phyloP scores from a whole-genome alignment of 352 stramenopile species.

The Thalassiosira oceanica region DNA sequence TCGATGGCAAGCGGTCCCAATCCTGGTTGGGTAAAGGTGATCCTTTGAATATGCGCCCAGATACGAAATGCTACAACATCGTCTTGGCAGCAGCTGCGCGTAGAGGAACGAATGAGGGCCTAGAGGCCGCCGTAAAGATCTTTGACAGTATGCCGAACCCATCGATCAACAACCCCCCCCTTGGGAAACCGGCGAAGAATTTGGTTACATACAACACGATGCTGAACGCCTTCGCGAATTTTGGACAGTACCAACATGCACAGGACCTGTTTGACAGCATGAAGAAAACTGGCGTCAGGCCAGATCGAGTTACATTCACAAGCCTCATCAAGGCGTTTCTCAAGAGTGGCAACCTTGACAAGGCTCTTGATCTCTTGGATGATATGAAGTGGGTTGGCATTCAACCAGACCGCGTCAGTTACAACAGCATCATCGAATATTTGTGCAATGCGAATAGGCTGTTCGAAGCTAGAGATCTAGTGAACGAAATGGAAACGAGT shows the following conservation, averaged over 20 bases:
- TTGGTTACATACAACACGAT: constrained; percentile 78
- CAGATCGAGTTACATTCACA: constrained; percentile 74
- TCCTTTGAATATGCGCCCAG: constrained; percentile 56
- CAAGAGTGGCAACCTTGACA: constrained; percentile 44
- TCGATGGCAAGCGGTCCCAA: constrained; percentile 42
- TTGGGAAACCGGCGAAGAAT: constrained; percentile 53
- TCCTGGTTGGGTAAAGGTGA: constrained; percentile 64
- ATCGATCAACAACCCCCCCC: constrained; percentile 26
- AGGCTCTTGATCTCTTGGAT: constrained; percentile 68
- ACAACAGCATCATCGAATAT: constrained; percentile 75
- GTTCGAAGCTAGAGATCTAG: constrained; percentile 74
- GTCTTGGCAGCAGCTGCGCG: constrained; percentile 60
- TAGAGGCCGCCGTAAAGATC: constrained; percentile 59
- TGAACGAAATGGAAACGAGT: constrained; percentile 69
- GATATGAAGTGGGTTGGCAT: constrained; percentile 77
- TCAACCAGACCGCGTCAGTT: constrained; percentile 66
- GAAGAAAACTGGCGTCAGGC: constrained; percentile 53
- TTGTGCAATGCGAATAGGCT: constrained; percentile 62
- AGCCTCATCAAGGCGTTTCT: constrained; percentile 70
- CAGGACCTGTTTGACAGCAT: constrained; percentile 60
- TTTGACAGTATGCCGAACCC: constrained; percentile 67
- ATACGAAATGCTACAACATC: constrained; percentile 77
- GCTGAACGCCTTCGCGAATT: constrained; percentile 61
- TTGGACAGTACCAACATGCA: constrained; percentile 56
- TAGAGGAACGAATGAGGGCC: constrained; percentile 42